These are phyloP conservation scores for Aspergillus sp. DNA, from an alignment of 2,329 filamentous ascomycete species.

Conservation along the genomic window DNA sequence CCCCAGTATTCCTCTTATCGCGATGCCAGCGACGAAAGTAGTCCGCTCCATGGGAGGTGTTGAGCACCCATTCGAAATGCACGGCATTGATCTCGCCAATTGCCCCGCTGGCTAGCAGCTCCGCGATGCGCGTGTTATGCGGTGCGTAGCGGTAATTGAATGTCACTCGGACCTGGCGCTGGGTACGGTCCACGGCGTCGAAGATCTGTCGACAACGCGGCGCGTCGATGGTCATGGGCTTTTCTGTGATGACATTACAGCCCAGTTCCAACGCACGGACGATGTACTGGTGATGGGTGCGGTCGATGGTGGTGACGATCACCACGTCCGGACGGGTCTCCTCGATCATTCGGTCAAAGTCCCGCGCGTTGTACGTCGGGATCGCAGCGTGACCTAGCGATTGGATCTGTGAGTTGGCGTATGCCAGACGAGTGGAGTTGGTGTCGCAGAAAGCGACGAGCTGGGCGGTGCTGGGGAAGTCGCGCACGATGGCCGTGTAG, in stretches of 20 bases:
- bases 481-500: constrained; percentile 59
- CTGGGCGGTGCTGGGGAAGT: constrained; percentile 53
- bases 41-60: constrained; percentile 63
- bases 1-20: constrained; percentile 61
- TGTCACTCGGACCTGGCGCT: constrained; percentile 55
- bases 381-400: constrained; percentile 51
- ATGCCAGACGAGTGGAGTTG: constrained; percentile 61
- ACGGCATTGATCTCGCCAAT: constrained; percentile 60
- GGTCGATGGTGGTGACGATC: constrained; percentile 65
- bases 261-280: constrained; percentile 60
- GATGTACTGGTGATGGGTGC: constrained; percentile 63
- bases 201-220: constrained; percentile 58
- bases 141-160: constrained; percentile 68
- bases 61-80: constrained; percentile 66
- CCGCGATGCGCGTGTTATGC: constrained; percentile 63
- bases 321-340: constrained; percentile 62
- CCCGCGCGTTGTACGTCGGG: constrained; percentile 55
- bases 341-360: constrained; percentile 60
- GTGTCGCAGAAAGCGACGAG: constrained; percentile 62
- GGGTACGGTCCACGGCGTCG: constrained; percentile 54
- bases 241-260: constrained; percentile 64
- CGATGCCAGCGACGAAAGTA: constrained; percentile 67
- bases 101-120: constrained; percentile 55
- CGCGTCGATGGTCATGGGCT: constrained; percentile 65
- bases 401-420: constrained; percentile 48